Percentiles rank a stretch among this genome's conserved stretches.
Conservation (phyloP, 2,329 filamentous ascomycete genomes). For the Nemania sp. region DNA sequence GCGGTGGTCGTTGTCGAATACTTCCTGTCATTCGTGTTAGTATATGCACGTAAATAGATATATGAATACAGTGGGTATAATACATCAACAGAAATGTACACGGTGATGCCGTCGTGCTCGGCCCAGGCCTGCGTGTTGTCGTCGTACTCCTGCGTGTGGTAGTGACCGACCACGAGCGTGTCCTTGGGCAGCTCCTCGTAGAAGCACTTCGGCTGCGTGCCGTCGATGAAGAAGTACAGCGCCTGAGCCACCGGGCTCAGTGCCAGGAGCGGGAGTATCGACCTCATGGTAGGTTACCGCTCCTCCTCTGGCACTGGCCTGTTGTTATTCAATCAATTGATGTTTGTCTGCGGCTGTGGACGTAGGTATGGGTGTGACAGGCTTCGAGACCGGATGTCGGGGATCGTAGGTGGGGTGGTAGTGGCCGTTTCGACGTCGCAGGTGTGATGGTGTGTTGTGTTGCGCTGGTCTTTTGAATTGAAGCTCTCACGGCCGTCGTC, state of each 20-base stretch:
- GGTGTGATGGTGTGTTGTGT: too few relatives aligned
- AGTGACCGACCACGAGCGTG: slow-evolving; percentile 93
- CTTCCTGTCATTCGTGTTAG: too few relatives aligned
- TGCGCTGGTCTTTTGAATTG: slow-evolving; percentile 13
- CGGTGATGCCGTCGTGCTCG: slow-evolving; percentile 73
- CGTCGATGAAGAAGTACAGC: slow-evolving; percentile 95
- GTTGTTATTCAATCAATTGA: slow-evolving; percentile 25
- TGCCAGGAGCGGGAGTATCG: slow-evolving; percentile 66
- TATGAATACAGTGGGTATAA: too few relatives aligned
- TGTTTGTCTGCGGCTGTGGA: not conserved
- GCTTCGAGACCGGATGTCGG: slow-evolving; percentile 6
- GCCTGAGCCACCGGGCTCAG: slow-evolving; percentile 71
- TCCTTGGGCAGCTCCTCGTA: slow-evolving; percentile 98
- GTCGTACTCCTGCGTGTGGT: slow-evolving; percentile 83
- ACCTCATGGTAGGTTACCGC: slow-evolving; percentile 59
- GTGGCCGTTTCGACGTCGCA: not conserved
- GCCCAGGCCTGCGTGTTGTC: slow-evolving; percentile 68
- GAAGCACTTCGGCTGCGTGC: slow-evolving; percentile 87
- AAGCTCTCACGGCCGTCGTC: slow-evolving; percentile 21
- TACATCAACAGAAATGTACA: slow-evolving; percentile 90
- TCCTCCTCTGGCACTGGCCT: slow-evolving; percentile 7
- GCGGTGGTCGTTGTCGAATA: slow-evolving; percentile 97
- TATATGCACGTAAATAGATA: too few relatives aligned
- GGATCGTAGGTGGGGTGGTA: slow-evolving; percentile 2
- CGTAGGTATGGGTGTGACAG: too few relatives aligned